These are phyloP conservation scores for Graphilbum fragrans DNA, from an alignment of 2,329 filamentous ascomycete genomes.

Conservation along the genomic window DNA sequence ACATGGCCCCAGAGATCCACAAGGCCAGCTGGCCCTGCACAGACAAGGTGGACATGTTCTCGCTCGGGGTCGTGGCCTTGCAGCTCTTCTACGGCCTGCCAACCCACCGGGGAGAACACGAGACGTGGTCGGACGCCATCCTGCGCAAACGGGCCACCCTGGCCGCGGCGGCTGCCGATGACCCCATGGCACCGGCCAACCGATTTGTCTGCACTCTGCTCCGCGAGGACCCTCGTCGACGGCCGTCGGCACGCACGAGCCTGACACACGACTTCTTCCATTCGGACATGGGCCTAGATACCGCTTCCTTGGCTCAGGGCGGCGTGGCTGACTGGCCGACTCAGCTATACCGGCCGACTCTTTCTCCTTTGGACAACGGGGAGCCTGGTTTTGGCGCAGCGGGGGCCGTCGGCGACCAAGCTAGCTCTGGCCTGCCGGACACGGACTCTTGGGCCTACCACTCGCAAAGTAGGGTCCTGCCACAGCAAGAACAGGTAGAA, in stretches of 20 bases:
- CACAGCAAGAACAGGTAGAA: no score
- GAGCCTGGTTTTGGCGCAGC: not conserved
- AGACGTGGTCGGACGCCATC: not conserved
- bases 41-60: conserved; percentile 4
- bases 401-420: not conserved
- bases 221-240: not conserved
- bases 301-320: not conserved
- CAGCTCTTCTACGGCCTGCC: not conserved
- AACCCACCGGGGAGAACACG: not conserved
- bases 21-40: not conserved
- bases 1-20: conserved; percentile 1
- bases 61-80: conserved; percentile 1
- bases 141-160: not conserved
- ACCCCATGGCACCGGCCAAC: no score
- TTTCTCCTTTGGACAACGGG: not conserved
- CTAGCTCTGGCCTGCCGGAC: not conserved
- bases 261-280: not conserved
- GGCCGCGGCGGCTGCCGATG: not conserved
- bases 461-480: no score
- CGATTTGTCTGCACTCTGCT: not conserved
- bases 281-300: not conserved
- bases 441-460: not conserved
- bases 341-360: no score
- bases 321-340: not conserved
- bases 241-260: not conserved